A percentile compares a stretch with the other conserved stretches of the same genome.
Conservation (phyloP, 768 basidiomycete genomes). For the Daedaleopsis nitida region DNA sequence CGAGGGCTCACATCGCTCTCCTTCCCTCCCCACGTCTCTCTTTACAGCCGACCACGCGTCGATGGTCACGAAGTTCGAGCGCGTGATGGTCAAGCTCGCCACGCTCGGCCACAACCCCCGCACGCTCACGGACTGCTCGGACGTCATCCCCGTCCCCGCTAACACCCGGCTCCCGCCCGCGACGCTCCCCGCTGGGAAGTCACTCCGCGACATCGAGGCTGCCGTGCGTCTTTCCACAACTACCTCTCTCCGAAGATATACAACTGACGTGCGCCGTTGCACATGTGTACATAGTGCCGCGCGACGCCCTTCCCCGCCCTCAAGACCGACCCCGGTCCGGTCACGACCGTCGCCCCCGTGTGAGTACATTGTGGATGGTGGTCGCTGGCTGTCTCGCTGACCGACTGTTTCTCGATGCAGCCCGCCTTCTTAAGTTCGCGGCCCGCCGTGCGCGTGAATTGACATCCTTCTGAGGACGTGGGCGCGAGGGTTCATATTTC, state of each 20-base stretch:
- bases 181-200: slow-evolving; percentile 26
- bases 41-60: slow-evolving; percentile 12
- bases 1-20: neutral
- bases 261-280: neutral
- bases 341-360: slow-evolving; percentile 32
- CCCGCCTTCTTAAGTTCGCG: neutral
- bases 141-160: slow-evolving; percentile 16
- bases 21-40: too few species aligned
- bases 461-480: too few species aligned
- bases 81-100: slow-evolving; percentile 18
- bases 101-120: slow-evolving; percentile 18
- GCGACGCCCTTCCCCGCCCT: slow-evolving; percentile 25
- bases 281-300: slow-evolving; percentile 1
- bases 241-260: neutral
- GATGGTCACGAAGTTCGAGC: slow-evolving; percentile 19
- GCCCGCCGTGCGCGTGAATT: too few species aligned
- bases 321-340: slow-evolving; percentile 29
- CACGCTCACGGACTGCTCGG: slow-evolving; percentile 20
- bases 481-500: too few species aligned
- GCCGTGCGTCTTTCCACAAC: slow-evolving; percentile 11
- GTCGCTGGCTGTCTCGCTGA: neutral
- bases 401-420: neutral
- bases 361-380: slow-evolving; percentile 16
- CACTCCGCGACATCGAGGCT: slow-evolving; percentile 25
- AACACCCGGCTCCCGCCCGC: slow-evolving; percentile 13